These are phyloP conservation scores for Candida namnaoensis DNA, from an alignment of 805 yeast species.

Conservation along the genomic window DNA sequence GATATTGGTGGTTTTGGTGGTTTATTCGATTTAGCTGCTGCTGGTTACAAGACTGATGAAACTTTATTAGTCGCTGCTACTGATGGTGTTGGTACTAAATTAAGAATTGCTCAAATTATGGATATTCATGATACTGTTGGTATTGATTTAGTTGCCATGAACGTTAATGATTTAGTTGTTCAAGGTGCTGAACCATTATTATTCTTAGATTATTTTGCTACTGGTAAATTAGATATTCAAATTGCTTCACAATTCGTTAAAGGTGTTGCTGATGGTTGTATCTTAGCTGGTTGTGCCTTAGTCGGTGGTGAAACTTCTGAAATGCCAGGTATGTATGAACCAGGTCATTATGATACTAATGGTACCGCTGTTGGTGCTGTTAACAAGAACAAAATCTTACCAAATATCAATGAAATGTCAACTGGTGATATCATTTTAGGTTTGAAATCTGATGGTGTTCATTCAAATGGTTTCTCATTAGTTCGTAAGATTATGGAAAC, in stretches of 20 bases:
- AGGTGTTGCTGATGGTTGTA: conserved; percentile 97
- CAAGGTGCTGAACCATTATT: conserved; percentile 98
- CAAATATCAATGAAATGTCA: conserved; percentile 57
- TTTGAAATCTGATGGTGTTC: conserved; percentile 84
- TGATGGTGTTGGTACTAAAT: conserved; percentile 98
- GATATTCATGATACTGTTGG: conserved; percentile 96
- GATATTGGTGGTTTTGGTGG: conserved; percentile 99
- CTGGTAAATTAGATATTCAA: conserved; percentile 79
- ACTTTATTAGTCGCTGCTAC: conserved; percentile 94
- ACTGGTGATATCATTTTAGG: conserved; percentile 83
- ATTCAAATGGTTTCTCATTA: conserved; percentile 93
- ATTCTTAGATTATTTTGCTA: conserved; percentile 94
- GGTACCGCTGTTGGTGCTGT: conserved; percentile 99
- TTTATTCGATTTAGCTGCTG: conserved; percentile 78
- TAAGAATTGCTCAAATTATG: conserved; percentile 87
- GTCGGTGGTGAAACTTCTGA: conserved; percentile 99
- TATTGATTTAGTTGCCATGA: conserved; percentile 97
- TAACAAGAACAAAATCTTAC: conserved; percentile 62
- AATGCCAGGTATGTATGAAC: conserved; percentile 98
- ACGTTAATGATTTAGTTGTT: conserved; percentile 93
- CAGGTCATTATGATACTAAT: conserved; percentile 94
- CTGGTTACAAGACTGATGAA: conserved; percentile 71
- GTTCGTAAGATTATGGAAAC: conserved; percentile 87
- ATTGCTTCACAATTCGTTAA: conserved; percentile 83
- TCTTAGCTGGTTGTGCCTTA: conserved; percentile 90